phyloP scores from a whole-genome alignment of 2,329 filamentous ascomycete genomes.

The Alternaria novae-zelandiae region DNA sequence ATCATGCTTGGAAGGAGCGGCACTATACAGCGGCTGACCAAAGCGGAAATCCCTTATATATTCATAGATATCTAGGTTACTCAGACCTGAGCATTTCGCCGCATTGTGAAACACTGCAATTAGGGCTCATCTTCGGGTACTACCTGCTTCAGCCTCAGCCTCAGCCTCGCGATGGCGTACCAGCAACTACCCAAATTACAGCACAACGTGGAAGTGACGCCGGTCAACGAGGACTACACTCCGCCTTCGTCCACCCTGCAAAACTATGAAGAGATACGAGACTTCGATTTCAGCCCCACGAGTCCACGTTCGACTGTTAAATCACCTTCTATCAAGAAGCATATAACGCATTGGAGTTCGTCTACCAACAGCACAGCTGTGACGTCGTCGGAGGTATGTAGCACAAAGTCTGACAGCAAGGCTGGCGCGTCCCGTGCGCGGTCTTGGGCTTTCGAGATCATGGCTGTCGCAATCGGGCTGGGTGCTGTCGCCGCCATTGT shows the following conservation, averaged over 20 bases:
- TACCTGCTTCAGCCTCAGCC: background rate
- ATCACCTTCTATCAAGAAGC: conserved; percentile 8
- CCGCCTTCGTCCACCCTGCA: conserved; percentile 4
- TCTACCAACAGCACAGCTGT: conserved; percentile 11
- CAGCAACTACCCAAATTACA: conserved; percentile 10
- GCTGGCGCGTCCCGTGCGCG: conserved; percentile 5
- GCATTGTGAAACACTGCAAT: background rate
- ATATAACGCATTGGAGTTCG: conserved; percentile 10
- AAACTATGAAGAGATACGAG: conserved; percentile 3
- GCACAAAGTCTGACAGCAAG: conserved; percentile 9
- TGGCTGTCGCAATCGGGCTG: conserved; percentile 12
- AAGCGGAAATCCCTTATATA: background rate
- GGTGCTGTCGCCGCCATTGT: conserved; percentile 16
- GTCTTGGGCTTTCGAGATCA: conserved; percentile 16
- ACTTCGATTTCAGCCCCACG: conserved; percentile 10
- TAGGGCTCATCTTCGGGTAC: background rate
- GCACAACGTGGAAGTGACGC: conserved; percentile 3
- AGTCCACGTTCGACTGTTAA: conserved; percentile 4
- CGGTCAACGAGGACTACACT: conserved; percentile 1
- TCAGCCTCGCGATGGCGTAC: conserved; percentile 5
- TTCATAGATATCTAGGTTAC: background rate
- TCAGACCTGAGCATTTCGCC: background rate
- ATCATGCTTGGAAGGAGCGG: background rate
- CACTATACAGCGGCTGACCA: background rate
- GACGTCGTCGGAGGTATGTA: conserved; percentile 10